Conservation (phyloP, 1,284 basidiomycete species). For the Cryptococcus sp. region DNA sequence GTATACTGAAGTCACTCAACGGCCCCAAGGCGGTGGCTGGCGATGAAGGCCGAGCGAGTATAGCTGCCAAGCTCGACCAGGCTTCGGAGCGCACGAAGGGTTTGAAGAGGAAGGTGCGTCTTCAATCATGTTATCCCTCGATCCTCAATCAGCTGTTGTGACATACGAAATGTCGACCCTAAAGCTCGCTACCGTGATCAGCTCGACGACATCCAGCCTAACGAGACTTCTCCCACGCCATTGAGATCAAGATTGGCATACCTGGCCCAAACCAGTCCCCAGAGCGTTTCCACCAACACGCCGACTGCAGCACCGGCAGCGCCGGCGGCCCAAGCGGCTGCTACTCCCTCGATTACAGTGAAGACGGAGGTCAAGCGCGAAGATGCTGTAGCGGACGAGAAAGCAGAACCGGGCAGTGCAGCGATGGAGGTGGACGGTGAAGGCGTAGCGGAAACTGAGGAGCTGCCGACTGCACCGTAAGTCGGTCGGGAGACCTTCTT, state of each 20-base stretch:
- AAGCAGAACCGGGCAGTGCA: neutral
- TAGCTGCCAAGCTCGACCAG: slow-evolving; percentile 37
- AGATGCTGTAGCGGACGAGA: neutral
- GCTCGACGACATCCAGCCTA: slow-evolving; percentile 50
- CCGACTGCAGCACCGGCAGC: no score
- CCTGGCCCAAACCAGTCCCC: slow-evolving; percentile 9
- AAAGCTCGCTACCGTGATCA: slow-evolving; percentile 3
- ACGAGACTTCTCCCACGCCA: slow-evolving; percentile 19
- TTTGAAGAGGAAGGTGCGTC: slow-evolving; percentile 53
- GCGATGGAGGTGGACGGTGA: slow-evolving; percentile 8
- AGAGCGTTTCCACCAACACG: no score
- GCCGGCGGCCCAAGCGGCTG: no score
- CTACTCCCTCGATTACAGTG: no score
- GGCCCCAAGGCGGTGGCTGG: slow-evolving; percentile 13
- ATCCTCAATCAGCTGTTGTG: neutral
- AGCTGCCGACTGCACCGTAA: neutral
- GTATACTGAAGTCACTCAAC: slow-evolving; percentile 26
- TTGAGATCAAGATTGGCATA: slow-evolving; percentile 30
- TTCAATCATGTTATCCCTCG: no score
- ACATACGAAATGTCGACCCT: neutral
- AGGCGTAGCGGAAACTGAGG: neutral
- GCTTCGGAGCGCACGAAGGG: slow-evolving; percentile 44
- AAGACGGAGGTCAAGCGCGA: no score
- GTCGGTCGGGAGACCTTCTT: neutral
- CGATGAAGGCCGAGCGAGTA: slow-evolving; percentile 18